phyloP scores from a whole-genome alignment of 1,139 yeast genomes.

The Magnusiomyces paraingens region DNA sequence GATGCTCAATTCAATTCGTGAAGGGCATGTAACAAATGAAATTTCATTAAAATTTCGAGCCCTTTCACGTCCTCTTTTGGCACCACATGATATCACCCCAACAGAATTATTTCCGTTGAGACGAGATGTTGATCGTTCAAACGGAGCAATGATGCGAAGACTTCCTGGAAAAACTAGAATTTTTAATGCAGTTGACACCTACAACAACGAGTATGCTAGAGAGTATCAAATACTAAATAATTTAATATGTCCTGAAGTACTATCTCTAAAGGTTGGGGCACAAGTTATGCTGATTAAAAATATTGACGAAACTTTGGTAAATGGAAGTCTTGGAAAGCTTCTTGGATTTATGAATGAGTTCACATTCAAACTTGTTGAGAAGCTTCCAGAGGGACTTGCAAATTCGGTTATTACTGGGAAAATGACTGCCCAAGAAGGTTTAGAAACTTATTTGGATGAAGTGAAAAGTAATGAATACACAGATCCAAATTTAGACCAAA shows the following conservation, averaged over 20 bases:
- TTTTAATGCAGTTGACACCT: conserved; percentile 60
- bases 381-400: conserved; percentile 16
- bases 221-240: conserved; percentile 39
- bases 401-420: conserved; percentile 11
- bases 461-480: not conserved
- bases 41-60: conserved; percentile 51
- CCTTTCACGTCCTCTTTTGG: conserved; percentile 49
- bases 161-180: conserved; percentile 45
- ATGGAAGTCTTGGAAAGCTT: conserved; percentile 87
- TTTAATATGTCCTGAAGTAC: conserved; percentile 51
- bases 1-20: conserved; percentile 83
- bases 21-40: conserved; percentile 54
- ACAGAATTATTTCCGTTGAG: conserved; percentile 85
- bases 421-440: conserved; percentile 15
- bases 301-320: conserved; percentile 77
- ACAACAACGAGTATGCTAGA: conserved; percentile 37
- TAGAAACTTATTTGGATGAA: conserved; percentile 10
- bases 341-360: conserved; percentile 64
- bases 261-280: conserved; percentile 69
- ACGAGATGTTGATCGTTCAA: conserved; percentile 76
- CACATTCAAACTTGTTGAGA: conserved; percentile 31
- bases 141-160: conserved; percentile 45
- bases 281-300: conserved; percentile 97
- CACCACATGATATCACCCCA: conserved; percentile 69
- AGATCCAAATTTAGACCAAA: conserved; percentile 13